Base-by-base conservation (phyloP, 140 eudicot species). In the Anethum foeniculum region DNA sequence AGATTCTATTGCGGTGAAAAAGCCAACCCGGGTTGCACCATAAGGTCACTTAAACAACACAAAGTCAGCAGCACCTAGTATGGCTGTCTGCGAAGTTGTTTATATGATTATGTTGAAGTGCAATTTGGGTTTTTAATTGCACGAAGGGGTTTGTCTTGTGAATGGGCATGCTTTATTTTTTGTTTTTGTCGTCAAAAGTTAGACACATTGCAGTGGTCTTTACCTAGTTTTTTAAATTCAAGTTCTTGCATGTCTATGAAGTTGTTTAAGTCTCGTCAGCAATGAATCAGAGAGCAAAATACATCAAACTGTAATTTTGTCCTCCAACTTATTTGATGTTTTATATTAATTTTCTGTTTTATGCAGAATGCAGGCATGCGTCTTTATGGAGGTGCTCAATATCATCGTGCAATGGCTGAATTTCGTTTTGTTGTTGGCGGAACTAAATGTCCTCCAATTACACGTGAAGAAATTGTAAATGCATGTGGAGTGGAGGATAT, bases 401-500 rank as follows among this genome's bases (percentile, higher is more conserved):
- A 94, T 87, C 98, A 94, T 81, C 97, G 98, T 84, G 97, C 97
- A 30, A 94, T 94, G 98, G 98, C 98, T 78, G 98, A 94, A 83
- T 94, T 94, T 84, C 97, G 97, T 71, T 94, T 94, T 89, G 97
- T 92, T 75, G 97, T 92, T 72, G 98, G 98, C 80, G 98, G 98
- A 81, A 89, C 86, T 52, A 94, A 94, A 90, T 94, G 98, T 84
- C 97, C 98, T 83, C 95, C 96, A 46, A 92, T 94, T 64, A 86
- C 98, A 77, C 97, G 98, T 46, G 98, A 94, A 89, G 98, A 94
- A 89, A 94, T 94, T 25, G 98, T 94, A 41, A 94, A 94, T 88
- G 98, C 98, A 54, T 94, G 98, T 92, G 98, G 98, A 77, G 98
- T 94, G 56, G 98, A 94, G 85, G 98, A 94, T 87, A 90, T 94